A percentile compares a stretch with the other conserved stretches of the same genome.
phyloP scores from a whole-genome alignment of 2,329 filamentous ascomycete genomes.

The Sarocladiaceae sp. region DNA sequence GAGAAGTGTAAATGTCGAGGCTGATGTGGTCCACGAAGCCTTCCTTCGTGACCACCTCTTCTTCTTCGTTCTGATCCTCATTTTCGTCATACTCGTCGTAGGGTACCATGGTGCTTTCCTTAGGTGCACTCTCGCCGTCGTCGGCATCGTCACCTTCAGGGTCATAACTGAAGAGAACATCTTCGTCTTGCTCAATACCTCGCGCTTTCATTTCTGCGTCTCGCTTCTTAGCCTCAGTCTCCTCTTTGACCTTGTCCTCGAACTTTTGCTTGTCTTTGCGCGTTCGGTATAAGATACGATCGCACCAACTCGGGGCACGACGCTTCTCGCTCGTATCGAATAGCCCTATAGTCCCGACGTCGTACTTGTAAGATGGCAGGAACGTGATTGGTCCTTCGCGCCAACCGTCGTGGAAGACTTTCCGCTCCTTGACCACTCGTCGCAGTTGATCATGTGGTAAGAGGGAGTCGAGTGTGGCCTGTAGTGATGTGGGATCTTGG shows the following conservation, averaged over 20 bases:
- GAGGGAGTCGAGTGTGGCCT: conserved; percentile 82
- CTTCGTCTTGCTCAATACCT: conserved; percentile 76
- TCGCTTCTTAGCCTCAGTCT: conserved; percentile 61
- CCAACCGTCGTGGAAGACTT: conserved; percentile 89
- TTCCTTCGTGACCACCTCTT: conserved; percentile 52
- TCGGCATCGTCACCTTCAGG: conserved; percentile 54
- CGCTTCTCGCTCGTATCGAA: conserved; percentile 97
- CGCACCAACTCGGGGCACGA: conserved; percentile 92
- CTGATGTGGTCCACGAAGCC: conserved; percentile 51
- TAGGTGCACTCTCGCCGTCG: neutral
- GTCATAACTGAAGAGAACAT: conserved; percentile 80
- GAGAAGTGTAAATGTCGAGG: conserved; percentile 71
- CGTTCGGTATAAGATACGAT: conserved; percentile 85
- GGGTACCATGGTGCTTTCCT: neutral
- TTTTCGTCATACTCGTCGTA: conserved; percentile 12
- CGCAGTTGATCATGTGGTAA: conserved; percentile 85
- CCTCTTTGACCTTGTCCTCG: conserved; percentile 58
- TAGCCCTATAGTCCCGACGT: conserved; percentile 83
- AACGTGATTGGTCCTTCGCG: conserved; percentile 84
- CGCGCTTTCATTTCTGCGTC: conserved; percentile 83
- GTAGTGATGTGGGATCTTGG: conserved; percentile 78
- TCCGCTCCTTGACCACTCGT: conserved; percentile 68
- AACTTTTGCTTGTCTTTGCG: conserved; percentile 64
- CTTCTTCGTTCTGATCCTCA: conserved; percentile 30
- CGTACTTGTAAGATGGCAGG: conserved; percentile 95